Evolutionary conservation across 441 rosid genomes (phyloP).

Genomic region (Gossypium trilobum): DNA sequence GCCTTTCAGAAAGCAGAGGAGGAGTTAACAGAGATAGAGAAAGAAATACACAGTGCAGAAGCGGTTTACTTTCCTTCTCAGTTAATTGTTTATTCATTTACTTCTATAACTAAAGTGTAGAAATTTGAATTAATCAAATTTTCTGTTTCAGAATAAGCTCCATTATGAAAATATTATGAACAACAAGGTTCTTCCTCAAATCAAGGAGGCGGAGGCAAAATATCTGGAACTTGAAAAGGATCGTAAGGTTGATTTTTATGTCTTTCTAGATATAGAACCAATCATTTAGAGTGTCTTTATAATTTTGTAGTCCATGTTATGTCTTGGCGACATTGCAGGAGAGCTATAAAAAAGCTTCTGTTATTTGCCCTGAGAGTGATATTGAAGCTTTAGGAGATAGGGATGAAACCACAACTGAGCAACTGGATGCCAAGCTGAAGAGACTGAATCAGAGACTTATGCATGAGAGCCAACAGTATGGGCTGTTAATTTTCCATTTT

Average conservation of each 20-base stretch:
- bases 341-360: conserved; percentile 73
- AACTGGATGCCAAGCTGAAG: conserved; percentile 63
- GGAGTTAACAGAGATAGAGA: conserved; percentile 65
- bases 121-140: conserved; percentile 19
- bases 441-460: conserved; percentile 65
- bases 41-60: conserved; percentile 48
- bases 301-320: background rate
- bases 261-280: conserved; percentile 11
- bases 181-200: conserved; percentile 60
- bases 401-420: conserved; percentile 78
- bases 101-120: conserved; percentile 4
- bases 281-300: conserved; percentile 3
- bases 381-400: conserved; percentile 64
- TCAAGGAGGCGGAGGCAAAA: conserved; percentile 56
- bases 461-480: conserved; percentile 66
- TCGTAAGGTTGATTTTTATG: conserved; percentile 43
- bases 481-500: conserved; percentile 8
- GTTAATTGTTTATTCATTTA: background rate
- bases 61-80: conserved; percentile 32
- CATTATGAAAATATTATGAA: conserved; percentile 77
- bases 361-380: conserved; percentile 89
- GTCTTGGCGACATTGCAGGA: conserved; percentile 43
- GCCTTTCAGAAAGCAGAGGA: conserved; percentile 72
- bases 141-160: conserved; percentile 49
- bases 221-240: conserved; percentile 44